Base-by-base conservation (phyloP, 371 early-diverging fungal genomes). In the Basidiobolus heterosporus region DNA sequence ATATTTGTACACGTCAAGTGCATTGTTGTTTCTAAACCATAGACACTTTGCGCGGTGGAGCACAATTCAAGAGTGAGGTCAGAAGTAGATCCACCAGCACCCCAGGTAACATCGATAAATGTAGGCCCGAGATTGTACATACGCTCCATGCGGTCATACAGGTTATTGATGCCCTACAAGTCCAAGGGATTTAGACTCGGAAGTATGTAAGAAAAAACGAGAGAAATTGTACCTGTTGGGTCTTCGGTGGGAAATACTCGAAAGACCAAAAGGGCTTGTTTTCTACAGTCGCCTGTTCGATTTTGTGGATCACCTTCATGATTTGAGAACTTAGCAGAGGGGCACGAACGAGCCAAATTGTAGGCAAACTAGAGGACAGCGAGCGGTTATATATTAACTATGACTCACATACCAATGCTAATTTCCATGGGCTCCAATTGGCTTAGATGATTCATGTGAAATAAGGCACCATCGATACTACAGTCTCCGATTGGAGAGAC, bases 81-180 rank as follows among this genome's bases (percentile, higher is more conserved):
- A 11, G 83, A 80, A 24, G 84, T 79, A 41, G 75, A 70, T 36
- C 91, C 91, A 43, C 91, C 91, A 52, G 88, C 88, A 54, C 82
- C 80, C 91, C 91, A 91, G n/a, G 91, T 91, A 22, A 91, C 82
- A 59, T 91, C 91, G 48, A 91, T 78, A 56, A 89, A 91, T 64
- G 84, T 80, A 38, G 91, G 91, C 0, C 86, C 87, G n/a, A 88
- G 70, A 21, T 62, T 61, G 62, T 84, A 81, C 91, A 88, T 91
- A 57, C 89, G 75, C 59, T 79, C 82, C 69, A 91, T 76, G 49
- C 91, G 85, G 55, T 87, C 89, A 59, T 83, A 89, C 44, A 91
- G 66, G 67, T 91, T 89, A 52, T 72, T 62, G 35, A 91, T 80
- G 47, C 88, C 91, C 51, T 72, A 60, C 1, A 51, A 30, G 22